A percentile compares a stretch with the other conserved stretches of the same genome.
Conservation (phyloP, 2,329 filamentous ascomycete genomes). For the Ophioceras dolichostomum region DNA sequence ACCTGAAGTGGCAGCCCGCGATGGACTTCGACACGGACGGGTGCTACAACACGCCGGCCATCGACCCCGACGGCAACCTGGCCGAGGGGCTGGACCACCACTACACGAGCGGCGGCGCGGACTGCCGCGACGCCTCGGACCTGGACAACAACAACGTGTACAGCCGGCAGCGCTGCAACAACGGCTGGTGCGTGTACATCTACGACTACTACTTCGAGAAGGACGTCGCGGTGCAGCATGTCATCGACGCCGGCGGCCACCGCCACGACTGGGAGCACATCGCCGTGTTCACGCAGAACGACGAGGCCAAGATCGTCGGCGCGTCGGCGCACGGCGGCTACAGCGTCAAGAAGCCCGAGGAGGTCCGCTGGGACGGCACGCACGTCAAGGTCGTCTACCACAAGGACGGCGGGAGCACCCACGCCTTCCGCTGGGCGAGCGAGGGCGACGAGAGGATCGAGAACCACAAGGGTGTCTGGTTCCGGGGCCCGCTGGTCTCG, state of each 20-base stretch:
- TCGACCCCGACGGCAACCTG: constrained; percentile 21
- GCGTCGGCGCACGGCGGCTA: constrained; percentile 20
- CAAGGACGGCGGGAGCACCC: constrained; percentile 20
- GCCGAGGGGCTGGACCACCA: constrained; percentile 12
- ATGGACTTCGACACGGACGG: constrained; percentile 25
- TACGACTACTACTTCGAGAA: constrained; percentile 36
- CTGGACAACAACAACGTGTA: constrained; percentile 24
- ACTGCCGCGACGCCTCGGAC: constrained; percentile 14
- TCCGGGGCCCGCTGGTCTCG: constrained; percentile 15
- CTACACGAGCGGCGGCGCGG: constrained; percentile 5
- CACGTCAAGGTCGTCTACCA: constrained; percentile 25
- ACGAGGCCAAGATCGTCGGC: constrained; percentile 14
- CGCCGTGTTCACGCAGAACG: constrained; percentile 16
- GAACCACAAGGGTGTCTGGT: constrained; percentile 23
- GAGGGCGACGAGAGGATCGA: constrained; percentile 14
- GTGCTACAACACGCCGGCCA: constrained; percentile 33
- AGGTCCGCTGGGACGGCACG: constrained; percentile 9
- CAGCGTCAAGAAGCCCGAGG: constrained; percentile 7
- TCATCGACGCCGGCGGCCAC: constrained; percentile 15
- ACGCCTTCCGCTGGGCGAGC: constrained; percentile 21
- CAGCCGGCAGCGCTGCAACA: constrained; percentile 27
- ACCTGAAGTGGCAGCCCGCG: constrained; percentile 21
- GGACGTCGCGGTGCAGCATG: constrained; percentile 18
- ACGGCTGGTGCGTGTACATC: constrained; percentile 28
- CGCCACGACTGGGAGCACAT: constrained; percentile 27